phyloP scores from a whole-genome alignment of 148 eudicot species.

The Rhododendron henanense region DNA sequence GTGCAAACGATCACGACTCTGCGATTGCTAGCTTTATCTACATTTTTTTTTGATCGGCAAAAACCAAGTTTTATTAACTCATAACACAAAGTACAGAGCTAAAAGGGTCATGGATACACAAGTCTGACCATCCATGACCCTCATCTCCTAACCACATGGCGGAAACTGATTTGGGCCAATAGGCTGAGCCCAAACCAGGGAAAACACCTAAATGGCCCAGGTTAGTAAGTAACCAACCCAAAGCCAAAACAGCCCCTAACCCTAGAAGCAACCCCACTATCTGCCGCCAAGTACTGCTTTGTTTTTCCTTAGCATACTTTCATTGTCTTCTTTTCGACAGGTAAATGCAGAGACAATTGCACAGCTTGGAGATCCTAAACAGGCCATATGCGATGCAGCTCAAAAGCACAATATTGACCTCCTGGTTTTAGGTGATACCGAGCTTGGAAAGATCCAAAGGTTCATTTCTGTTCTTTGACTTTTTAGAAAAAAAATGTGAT shows the following conservation, averaged over 20 bases:
- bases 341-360: slow-evolving; percentile 2
- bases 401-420: background rate
- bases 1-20: background rate
- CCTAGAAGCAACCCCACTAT: no score
- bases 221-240: no score
- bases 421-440: slow-evolving; percentile 5
- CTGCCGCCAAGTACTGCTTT: no score
- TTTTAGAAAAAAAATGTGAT: background rate
- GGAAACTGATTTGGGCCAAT: no score
- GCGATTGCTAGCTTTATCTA: background rate
- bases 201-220: no score
- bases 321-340: background rate
- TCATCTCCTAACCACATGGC: no score
- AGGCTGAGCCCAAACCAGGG: no score
- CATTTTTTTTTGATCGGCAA: background rate
- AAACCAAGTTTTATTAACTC: no score
- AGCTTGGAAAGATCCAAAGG: slow-evolving; percentile 10
- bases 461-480: background rate
- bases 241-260: no score
- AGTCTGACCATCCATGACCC: no score
- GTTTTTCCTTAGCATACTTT: background rate
- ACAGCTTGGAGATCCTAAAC: slow-evolving; percentile 10
- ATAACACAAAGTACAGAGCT: no score
- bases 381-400: slow-evolving; percentile 8
- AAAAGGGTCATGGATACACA: no score